phyloP scores from a whole-genome alignment of 441 rosid genomes.

The Oxalis stricta region DNA sequence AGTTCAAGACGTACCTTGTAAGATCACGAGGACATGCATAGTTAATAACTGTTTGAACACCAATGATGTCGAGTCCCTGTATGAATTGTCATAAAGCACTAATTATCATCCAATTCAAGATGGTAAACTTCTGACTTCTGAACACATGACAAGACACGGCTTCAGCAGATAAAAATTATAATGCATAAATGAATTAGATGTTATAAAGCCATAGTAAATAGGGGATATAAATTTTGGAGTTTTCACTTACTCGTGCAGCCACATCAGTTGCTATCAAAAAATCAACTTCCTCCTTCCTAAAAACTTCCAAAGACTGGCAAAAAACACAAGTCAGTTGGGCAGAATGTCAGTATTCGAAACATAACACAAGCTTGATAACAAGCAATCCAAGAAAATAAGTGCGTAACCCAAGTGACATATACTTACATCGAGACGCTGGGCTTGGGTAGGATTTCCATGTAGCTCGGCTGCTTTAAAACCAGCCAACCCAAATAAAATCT shows the following conservation, averaged over 20 bases:
- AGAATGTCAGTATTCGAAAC: slow-evolving; percentile 1
- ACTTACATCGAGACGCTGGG: slow-evolving; percentile 93
- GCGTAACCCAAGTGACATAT: slow-evolving; percentile 7
- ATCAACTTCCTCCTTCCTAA: slow-evolving; percentile 84
- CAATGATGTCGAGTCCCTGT: slow-evolving; percentile 94
- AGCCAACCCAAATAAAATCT: slow-evolving; percentile 78
- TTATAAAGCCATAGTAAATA: background rate
- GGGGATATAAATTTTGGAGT: slow-evolving; percentile 1
- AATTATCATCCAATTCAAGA: background rate
- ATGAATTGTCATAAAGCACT: slow-evolving; percentile 6
- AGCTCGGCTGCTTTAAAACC: slow-evolving; percentile 90
- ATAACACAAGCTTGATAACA: background rate
- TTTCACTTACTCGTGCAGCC: slow-evolving; percentile 80
- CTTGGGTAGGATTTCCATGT: slow-evolving; percentile 96
- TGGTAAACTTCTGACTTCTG: background rate
- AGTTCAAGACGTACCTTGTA: slow-evolving; percentile 38
- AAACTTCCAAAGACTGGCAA: slow-evolving; percentile 78
- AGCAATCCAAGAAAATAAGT: background rate
- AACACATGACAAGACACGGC: too few relatives aligned
- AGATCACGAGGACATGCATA: slow-evolving; percentile 97
- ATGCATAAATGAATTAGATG: too few relatives aligned
- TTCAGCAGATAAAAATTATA: too few relatives aligned
- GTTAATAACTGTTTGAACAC: slow-evolving; percentile 92
- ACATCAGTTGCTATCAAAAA: slow-evolving; percentile 94
- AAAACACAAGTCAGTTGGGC: slow-evolving; percentile 9